Evolutionary conservation across 306 rosid genomes (phyloP).

Genomic region (Lathyrus tuberosus): DNA sequence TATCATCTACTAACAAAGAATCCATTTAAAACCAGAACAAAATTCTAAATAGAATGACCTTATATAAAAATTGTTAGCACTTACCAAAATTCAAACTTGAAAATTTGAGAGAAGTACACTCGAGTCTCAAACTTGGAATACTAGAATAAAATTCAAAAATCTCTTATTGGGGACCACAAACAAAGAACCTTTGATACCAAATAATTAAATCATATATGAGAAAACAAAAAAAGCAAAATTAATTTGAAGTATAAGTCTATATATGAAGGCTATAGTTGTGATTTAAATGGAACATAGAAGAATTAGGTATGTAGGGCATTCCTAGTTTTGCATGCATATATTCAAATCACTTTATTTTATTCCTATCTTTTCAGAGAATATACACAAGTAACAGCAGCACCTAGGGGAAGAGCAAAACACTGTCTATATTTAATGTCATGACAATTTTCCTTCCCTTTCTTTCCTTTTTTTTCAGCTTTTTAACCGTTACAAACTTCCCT

Average conservation of each 20-base stretch:
- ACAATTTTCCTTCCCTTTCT: conserved; percentile 10
- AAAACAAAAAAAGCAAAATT: conserved; percentile 16
- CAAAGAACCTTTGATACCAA: conserved; percentile 25
- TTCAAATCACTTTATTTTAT: conserved; percentile 33
- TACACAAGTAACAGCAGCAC: conserved; percentile 35
- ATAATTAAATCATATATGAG: conserved; percentile 29
- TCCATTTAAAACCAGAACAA: no score
- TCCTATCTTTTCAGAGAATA: conserved; percentile 50
- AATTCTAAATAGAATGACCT: no score
- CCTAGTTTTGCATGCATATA: conserved; percentile 37
- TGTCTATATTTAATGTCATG: conserved; percentile 48
- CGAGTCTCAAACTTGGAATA: conserved; percentile 8
- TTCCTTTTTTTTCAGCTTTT: conserved; percentile 35
- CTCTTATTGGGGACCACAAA: conserved; percentile 33
- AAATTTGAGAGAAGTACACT: no score
- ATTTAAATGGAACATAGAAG: conserved; percentile 2
- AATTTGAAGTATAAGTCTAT: conserved; percentile 17
- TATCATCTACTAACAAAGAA: no score
- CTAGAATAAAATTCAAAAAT: conserved; percentile 32
- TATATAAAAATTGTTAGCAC: no score
- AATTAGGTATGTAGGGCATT: conserved; percentile 26
- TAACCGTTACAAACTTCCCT: conserved; percentile 49
- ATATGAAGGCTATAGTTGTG: conserved; percentile 23
- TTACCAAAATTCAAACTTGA: no score
- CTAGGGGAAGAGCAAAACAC: conserved; percentile 45